Base-by-base conservation (phyloP, 371 early-diverging fungal genomes). In the Zopfochytrium polystomum region DNA sequence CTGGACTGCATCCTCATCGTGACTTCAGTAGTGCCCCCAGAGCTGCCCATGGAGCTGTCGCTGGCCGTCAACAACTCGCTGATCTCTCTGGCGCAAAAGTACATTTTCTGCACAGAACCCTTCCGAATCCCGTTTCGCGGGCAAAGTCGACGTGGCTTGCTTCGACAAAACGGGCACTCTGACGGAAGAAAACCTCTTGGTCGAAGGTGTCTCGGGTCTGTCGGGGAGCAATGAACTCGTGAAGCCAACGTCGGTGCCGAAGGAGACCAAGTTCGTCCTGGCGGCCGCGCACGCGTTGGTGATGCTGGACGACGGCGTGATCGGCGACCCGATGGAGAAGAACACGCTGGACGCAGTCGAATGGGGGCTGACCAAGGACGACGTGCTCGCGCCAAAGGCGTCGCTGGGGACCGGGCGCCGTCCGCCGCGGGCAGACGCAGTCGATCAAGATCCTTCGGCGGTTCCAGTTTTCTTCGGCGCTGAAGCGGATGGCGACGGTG, bases 161-260 rank as follows among this genome's bases (percentile, higher is more conserved):
- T 99, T 99, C 71, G 99, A 99, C 78, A 99, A 99, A 82, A 99
- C 99, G 25, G 99, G 99, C 43, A 99, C 99, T 5, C 80, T 99
- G 68, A 99, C 99, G 2, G 93, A 94, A 56, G 96, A 95, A 71
- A 85, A 94, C 68, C 84, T 99, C 49, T 87, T 92, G 2, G 91
- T 99, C 25, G 93, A 95, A 70, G 96, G 97, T 53, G 85, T 98
- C 33, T 87, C 90, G 18, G 88, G 85, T 25, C 66, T 87, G 34
- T 76, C 78, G 71, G 76, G 66, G 47, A 49, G 72, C 3, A 76
- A 63, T 31, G 67, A 63, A 25, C 75, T 93, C 38, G 53, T 72
- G 20, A 63, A 68, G 31, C 83, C 91, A 27, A 74, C 67, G 26
- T 73, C 73, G 0, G 71, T 87, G 0, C 87, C 92, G 1, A 72